phyloP scores from a whole-genome alignment of 1,284 basidiomycete genomes.

The Bjerkandera adusta region DNA sequence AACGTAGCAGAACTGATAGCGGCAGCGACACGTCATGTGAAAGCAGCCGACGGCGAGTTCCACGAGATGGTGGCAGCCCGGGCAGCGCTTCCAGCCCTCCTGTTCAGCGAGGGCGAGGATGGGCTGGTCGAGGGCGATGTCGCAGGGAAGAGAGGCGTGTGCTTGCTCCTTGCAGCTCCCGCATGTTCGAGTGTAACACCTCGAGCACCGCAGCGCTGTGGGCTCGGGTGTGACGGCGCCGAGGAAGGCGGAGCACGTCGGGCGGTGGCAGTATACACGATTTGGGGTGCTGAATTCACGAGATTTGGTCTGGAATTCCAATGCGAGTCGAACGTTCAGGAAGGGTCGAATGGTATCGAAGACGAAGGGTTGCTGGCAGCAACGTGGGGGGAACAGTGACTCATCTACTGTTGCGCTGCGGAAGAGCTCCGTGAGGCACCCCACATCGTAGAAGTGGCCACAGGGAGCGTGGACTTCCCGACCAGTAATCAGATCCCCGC shows the following conservation, averaged over 20 bases:
- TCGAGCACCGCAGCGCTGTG: conserved; percentile 21
- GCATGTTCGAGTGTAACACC: conserved; percentile 34
- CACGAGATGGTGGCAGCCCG: conserved; percentile 39
- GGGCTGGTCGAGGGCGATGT: conserved; percentile 26
- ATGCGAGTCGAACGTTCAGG: conserved; percentile 25
- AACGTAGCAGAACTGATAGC: conserved; percentile 44
- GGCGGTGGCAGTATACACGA: conserved; percentile 43
- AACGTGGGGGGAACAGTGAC: conserved; percentile 43
- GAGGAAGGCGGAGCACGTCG: conserved; percentile 39
- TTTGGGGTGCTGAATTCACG: conserved; percentile 36
- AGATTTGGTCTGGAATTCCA: conserved; percentile 30
- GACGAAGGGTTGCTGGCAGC: conserved; percentile 37
- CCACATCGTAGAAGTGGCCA: conserved; percentile 38
- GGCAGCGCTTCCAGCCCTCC: conserved; percentile 42
- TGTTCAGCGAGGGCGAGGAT: conserved; percentile 33
- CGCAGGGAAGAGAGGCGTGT: conserved; percentile 24
- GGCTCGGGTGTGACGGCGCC: conserved; percentile 28
- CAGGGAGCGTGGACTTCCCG: conserved; percentile 35
- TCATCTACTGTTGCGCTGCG: conserved; percentile 38
- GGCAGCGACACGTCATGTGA: conserved; percentile 47
- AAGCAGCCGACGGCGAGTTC: conserved; percentile 42
- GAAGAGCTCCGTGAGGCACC: conserved; percentile 38
- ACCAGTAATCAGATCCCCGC: conserved; percentile 32
- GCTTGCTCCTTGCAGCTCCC: conserved; percentile 31
- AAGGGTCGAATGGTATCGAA: conserved; percentile 27